These are phyloP conservation scores for Vigna nakashimae DNA, from an alignment of 306 rosid species.

Conservation along the genomic window DNA sequence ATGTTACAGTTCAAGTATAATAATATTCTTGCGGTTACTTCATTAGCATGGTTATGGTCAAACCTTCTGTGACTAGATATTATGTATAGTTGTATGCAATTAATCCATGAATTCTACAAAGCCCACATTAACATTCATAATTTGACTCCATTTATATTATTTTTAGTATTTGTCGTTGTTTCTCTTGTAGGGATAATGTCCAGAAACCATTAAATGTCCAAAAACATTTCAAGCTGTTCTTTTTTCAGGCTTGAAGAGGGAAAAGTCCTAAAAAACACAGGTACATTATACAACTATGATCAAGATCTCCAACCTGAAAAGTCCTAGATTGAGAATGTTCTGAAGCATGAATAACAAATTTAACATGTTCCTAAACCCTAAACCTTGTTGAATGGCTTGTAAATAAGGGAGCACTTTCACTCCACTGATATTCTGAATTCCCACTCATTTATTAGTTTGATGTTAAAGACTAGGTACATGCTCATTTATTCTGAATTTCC, in stretches of 20 bases:
- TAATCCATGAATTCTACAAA: background rate
- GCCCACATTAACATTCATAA: background rate
- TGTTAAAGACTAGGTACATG: background rate
- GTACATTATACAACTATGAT: background rate
- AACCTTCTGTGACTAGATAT: constrained; percentile 24
- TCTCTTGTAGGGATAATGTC: constrained; percentile 5
- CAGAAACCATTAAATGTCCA: background rate
- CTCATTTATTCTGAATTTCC: background rate
- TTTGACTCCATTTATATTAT: background rate
- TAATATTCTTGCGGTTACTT: constrained; percentile 50
- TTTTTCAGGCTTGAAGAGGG: background rate
- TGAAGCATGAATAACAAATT: background rate
- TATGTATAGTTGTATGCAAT: constrained; percentile 1
- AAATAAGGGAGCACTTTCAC: constrained; percentile 20
- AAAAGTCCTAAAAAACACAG: background rate
- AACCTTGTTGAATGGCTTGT: background rate
- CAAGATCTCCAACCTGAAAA: background rate
- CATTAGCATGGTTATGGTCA: constrained; percentile 46
- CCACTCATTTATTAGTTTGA: background rate
- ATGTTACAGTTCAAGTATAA: constrained; percentile 43
- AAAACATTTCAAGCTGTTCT: background rate
- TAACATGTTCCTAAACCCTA: constrained; percentile 16
- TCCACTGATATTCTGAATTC: background rate
- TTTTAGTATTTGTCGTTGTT: background rate
- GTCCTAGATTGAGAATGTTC: constrained; percentile 4